Conservation (phyloP, 1,284 basidiomycete species). For the Trichosporon coremiiforme region DNA sequence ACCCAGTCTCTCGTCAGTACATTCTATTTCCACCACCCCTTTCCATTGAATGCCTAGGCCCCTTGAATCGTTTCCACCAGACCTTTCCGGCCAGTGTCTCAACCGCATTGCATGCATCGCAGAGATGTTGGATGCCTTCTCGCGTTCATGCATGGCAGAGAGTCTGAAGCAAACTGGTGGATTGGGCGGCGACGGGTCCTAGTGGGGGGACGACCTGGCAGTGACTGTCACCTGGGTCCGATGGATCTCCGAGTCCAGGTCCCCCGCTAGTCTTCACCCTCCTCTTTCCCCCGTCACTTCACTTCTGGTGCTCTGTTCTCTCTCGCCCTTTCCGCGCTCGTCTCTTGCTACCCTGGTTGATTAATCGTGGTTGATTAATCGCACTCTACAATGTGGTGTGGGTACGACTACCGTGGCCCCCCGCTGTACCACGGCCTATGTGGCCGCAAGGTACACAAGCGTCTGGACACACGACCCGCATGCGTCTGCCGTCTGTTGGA, state of each 20-base stretch:
- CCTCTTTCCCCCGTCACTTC: not conserved
- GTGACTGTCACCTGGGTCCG: conserved; percentile 5
- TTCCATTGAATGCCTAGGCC: conserved; percentile 4
- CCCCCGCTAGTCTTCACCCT: not conserved
- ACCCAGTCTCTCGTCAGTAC: not conserved
- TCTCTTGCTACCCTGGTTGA: no score
- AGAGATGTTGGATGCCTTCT: not conserved
- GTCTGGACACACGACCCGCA: conserved; percentile 14
- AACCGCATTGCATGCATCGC: not conserved
- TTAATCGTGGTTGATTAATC: no score
- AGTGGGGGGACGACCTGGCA: not conserved
- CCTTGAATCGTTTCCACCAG: conserved; percentile 16
- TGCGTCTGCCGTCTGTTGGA: conserved; percentile 4
- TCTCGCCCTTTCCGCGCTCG: not conserved
- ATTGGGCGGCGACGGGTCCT: not conserved
- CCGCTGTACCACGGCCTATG: no score
- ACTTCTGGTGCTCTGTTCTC: not conserved
- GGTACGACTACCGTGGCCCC: not conserved
- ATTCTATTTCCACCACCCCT: conserved; percentile 2
- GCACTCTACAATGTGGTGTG: no score
- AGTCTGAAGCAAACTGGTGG: not conserved
- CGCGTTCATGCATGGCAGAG: not conserved
- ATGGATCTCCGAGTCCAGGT: not conserved
- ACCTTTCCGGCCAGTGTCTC: not conserved
- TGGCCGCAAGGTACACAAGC: not conserved